Evolutionary conservation across 805 yeast species (phyloP).

Genomic region (Lipomyces spencermartinsiae): DNA sequence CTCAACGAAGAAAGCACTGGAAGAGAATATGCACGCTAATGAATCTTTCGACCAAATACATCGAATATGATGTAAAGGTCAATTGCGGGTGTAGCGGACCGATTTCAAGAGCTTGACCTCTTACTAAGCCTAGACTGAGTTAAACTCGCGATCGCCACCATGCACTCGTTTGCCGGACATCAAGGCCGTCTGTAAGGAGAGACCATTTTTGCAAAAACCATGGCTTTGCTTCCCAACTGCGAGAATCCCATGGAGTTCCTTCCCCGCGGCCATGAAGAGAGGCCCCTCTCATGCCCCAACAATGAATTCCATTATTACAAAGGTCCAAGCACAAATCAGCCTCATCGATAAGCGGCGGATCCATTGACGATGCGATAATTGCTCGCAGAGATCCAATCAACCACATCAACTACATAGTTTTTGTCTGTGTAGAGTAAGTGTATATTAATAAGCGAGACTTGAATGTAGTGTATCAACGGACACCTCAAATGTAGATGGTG

Average conservation of each 20-base stretch:
- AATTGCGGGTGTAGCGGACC: constrained; percentile 5
- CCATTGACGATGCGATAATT: constrained; percentile 3
- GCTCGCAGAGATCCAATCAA: background rate
- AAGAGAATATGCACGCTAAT: background rate
- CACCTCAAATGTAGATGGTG: too few species aligned
- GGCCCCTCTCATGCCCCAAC: constrained; percentile 6
- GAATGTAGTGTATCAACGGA: too few species aligned
- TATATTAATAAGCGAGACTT: too few species aligned
- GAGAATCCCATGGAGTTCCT: constrained; percentile 4
- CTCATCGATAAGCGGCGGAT: constrained; percentile 5
- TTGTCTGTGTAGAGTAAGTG: too few species aligned
- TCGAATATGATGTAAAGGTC: constrained; percentile 9
- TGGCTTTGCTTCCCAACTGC: constrained; percentile 5
- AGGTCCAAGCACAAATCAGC: constrained; percentile 3
- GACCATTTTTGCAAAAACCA: constrained; percentile 3
- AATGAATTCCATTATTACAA: background rate
- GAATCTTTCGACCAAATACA: background rate
- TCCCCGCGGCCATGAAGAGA: constrained; percentile 5
- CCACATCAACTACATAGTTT: too few species aligned
- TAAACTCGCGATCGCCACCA: constrained; percentile 5
- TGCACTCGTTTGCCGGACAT: constrained; percentile 5
- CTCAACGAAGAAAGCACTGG: constrained; percentile 1
- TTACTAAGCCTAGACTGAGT: constrained; percentile 1
- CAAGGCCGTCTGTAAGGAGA: constrained; percentile 2
- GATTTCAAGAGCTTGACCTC: constrained; percentile 1